Base-by-base conservation (phyloP, 208 protist genomes). In the Leishmania aethiopica region DNA sequence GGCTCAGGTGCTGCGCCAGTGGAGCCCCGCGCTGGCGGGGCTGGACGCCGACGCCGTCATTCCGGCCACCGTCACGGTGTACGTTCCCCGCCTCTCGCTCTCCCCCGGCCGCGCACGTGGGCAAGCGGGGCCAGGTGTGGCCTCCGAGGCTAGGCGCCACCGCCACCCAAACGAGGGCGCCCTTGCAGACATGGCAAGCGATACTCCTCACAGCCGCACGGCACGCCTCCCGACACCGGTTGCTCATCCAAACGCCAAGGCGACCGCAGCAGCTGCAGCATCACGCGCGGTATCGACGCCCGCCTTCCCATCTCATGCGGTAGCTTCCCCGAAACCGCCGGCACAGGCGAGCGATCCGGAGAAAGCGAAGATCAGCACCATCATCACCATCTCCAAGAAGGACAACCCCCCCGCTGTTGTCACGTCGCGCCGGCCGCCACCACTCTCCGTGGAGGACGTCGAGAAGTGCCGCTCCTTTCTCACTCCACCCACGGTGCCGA, bases 21-120 rank as follows among this genome's bases (percentile, higher is more conserved):
- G 82, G 69, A 94, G 91, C 59, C 89, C 91, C 10, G 69, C 87
- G 19, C 86, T 94, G 59, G 69, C 77, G 3, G 37, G 71, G 37
- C 82, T 85, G 57, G 85, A 77, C 32, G 73, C 73, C 55, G 73
- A 86, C 67, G 82, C 83, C n/a, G 10, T 77, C 13, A 72, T 92
- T 19, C 84, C 91, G 2, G 60, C 60, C 13, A 72, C 76, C 0
- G 60, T 25, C 8, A 57, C 80, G 15, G 40, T 85, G 32, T 40
- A 64, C 1, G 47, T 78, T 49, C 75, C 85, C 0, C 78, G 64
- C 25, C 53, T 40, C 49, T 47, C 67, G 59, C 32, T 49, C n/a
- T 77, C 73, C 35, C 22, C 64, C 35, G 11, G 71, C 1, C 17
- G 75, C 40, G 8, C 35, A 19, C 42, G 47, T 40, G n/a, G 17